Conservation (phyloP, 2,329 filamentous ascomycete genomes). For the Aspergillus fructus region DNA sequence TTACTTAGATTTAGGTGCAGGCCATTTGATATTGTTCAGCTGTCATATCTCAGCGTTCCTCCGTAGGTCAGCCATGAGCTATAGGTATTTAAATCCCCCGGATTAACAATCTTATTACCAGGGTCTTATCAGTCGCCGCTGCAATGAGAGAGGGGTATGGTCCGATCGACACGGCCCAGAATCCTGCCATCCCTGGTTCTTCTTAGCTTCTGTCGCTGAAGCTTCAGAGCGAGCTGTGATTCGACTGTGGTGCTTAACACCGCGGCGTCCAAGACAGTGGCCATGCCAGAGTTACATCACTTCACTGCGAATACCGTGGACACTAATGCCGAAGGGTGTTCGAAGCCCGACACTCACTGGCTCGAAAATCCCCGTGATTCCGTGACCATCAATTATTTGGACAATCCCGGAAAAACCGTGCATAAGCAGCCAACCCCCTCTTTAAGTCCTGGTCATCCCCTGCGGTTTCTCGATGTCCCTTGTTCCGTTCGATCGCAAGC, state of each 20-base stretch:
- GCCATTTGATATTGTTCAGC: not conserved
- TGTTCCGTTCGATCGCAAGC: not conserved
- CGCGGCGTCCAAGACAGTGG: not conserved
- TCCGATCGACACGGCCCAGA: not conserved
- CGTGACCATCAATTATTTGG: constrained; percentile 5
- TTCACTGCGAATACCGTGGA: too few species aligned
- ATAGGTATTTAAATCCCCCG: not conserved
- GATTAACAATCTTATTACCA: not conserved
- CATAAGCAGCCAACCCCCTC: not conserved
- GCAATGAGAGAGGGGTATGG: not conserved
- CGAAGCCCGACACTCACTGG: not conserved
- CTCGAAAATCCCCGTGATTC: constrained; percentile 1
- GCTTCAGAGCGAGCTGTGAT: too few species aligned
- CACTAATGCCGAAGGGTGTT: too few species aligned
- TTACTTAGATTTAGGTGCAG: not conserved
- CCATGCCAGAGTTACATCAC: not conserved
- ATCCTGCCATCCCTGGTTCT: not conserved
- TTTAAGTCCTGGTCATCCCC: not conserved
- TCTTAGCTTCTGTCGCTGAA: not conserved
- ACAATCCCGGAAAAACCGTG: not conserved
- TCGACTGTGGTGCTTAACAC: not conserved
- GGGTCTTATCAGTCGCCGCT: not conserved
- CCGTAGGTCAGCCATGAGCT: not conserved
- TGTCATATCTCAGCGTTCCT: not conserved
- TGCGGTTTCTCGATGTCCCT: not conserved